Base-by-base conservation (phyloP, 208 protist genomes). In the Naegleria lovaniensis region DNA sequence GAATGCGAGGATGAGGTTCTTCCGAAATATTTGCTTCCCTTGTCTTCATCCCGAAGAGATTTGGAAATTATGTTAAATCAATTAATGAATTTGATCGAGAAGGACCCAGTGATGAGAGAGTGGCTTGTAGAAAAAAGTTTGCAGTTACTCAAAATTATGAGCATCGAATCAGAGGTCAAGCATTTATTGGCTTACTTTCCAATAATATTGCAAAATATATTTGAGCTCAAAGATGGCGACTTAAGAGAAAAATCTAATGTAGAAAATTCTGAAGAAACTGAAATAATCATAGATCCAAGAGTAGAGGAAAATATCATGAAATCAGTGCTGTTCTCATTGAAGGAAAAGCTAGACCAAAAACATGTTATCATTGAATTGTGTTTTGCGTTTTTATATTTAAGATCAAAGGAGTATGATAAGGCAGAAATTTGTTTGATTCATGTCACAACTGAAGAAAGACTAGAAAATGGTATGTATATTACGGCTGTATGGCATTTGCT, bases 301-400 rank as follows among this genome's bases (percentile, higher is more conserved):
- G 55, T 67, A 15, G 19, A 67, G 19, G 55, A 67, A 29, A 67
- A 29, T 67, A 67, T 67, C 22, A 29, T 15, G 55, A 67, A 67
- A 19, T 29, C 55, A 67, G 22, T 67, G 1, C 19, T 67, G 19
- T 67, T 67, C 22, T 15, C 11, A 29, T 29, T 67, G 55, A 67
- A 67, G 22, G 55, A 67, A 0, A 67, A 19, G 11, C 55, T 29
- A 4, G 55, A 15, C 2, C 19, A 67, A 29, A 29, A 67, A 3
- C 19, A 29, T 15, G 22, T 67, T 29, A 15, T 67, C 2, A 67
- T 67, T 22, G 55, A 67, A 4, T 29, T 67, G 55, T 67, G 19
- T 79, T 79, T 79, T 36, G 25, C 67, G 1, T 79, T 79, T 79
- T 79, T 79, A 79, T 79, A 79, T 79, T 79, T 79, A 33, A 79